A percentile compares a stretch with the other conserved stretches of the same genome.
Evolutionary conservation across 139 green algal genomes (phyloP).

Genomic region (Haematococcus lacustris): DNA sequence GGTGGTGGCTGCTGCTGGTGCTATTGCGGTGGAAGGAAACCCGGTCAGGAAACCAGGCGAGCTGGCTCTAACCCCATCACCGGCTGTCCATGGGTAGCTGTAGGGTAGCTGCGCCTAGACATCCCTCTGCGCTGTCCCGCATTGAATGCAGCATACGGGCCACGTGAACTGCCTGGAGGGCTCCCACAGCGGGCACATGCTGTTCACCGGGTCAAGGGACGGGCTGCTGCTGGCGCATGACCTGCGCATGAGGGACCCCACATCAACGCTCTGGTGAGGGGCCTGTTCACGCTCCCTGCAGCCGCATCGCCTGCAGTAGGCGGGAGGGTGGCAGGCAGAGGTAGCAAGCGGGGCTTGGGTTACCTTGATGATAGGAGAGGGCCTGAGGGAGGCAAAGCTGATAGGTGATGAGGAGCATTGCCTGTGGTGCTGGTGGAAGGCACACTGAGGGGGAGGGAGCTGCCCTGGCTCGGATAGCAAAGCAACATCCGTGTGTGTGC

Average conservation of each 20-base stretch:
- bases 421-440: neutral
- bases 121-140: no score
- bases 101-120: no score
- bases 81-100: no score
- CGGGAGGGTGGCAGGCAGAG: neutral
- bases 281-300: neutral
- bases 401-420: no score
- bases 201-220: constrained; percentile 47
- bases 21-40: no score
- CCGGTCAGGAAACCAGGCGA: no score
- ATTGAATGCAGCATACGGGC: constrained; percentile 26
- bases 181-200: constrained; percentile 30
- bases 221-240: constrained; percentile 48
- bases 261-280: neutral
- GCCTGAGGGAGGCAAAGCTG: neutral
- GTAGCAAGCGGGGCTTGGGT: neutral
- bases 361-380: neutral
- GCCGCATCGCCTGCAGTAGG: neutral
- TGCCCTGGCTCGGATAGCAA: no score
- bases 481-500: neutral
- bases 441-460: neutral
- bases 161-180: constrained; percentile 40
- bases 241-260: constrained; percentile 38
- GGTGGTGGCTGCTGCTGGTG: no score
- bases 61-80: no score